Evolutionary conservation across 129 eudicot genomes (phyloP).

Genomic region (Tagetes erecta): DNA sequence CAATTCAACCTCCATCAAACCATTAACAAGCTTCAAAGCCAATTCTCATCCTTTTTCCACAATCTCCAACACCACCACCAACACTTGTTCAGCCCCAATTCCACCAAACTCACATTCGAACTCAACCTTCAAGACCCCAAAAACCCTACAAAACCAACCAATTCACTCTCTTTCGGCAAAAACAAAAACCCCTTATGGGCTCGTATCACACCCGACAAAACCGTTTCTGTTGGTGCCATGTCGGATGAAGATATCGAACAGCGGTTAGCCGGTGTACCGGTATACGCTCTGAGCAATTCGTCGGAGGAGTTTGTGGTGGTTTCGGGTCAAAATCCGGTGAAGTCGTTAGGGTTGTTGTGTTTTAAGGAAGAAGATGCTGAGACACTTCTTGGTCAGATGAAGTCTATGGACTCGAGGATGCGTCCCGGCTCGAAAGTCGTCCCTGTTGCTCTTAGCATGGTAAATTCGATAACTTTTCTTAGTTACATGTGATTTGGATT

Average conservation of each 20-base stretch:
- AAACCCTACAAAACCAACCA: slow-evolving; percentile 1
- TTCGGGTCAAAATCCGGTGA: slow-evolving; percentile 48
- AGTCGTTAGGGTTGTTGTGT: slow-evolving; percentile 72
- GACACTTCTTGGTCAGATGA: slow-evolving; percentile 65
- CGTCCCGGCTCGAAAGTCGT: slow-evolving; percentile 70
- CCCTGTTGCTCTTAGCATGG: slow-evolving; percentile 84
- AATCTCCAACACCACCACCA: slow-evolving; percentile 28
- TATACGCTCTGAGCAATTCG: slow-evolving; percentile 70
- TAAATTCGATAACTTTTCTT: slow-evolving; percentile 5
- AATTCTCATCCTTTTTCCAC: slow-evolving; percentile 41
- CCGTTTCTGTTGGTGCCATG: slow-evolving; percentile 24
- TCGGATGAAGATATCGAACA: slow-evolving; percentile 52
- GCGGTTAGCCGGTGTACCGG: slow-evolving; percentile 77
- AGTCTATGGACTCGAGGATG: slow-evolving; percentile 59
- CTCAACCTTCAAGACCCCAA: slow-evolving; percentile 25
- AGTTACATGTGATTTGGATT: not conserved
- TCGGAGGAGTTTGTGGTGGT: slow-evolving; percentile 72
- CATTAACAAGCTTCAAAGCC: slow-evolving; percentile 44
- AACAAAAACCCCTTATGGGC: slow-evolving; percentile 41
- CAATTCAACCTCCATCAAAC: slow-evolving; percentile 47
- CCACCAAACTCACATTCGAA: slow-evolving; percentile 23
- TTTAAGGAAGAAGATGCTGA: slow-evolving; percentile 73
- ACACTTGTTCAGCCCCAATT: slow-evolving; percentile 19
- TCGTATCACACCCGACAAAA: slow-evolving; percentile 25
- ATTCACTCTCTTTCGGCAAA: slow-evolving; percentile 17